phyloP scores from a whole-genome alignment of 768 basidiomycete genomes.

The Vararia minispora region DNA sequence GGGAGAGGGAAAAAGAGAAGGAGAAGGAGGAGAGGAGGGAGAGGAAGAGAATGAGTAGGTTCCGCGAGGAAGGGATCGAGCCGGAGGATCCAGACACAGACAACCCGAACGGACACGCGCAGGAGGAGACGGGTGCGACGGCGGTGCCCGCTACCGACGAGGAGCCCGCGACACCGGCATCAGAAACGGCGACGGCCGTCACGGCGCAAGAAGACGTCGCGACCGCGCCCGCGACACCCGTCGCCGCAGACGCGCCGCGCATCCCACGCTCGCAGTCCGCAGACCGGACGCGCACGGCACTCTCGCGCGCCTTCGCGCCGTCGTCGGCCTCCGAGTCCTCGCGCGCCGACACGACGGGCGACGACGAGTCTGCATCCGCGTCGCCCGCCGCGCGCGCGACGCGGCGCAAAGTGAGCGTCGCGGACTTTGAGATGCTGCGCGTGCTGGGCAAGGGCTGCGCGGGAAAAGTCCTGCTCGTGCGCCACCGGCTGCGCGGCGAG shows the following conservation, averaged over 20 bases:
- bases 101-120: slow-evolving; percentile 6
- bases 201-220: slow-evolving; percentile 14
- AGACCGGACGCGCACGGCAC: slow-evolving; percentile 50
- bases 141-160: slow-evolving; percentile 11
- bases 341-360: slow-evolving; percentile 8
- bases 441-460: slow-evolving; percentile 97
- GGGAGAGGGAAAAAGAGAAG: slow-evolving; percentile 3
- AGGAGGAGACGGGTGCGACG: slow-evolving; percentile 2
- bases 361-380: slow-evolving; percentile 41
- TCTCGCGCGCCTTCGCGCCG: slow-evolving; percentile 48
- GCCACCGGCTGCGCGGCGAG: slow-evolving; percentile 58
- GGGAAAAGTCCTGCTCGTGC: slow-evolving; percentile 89
- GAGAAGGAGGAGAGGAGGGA: slow-evolving; percentile 6
- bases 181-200: slow-evolving; percentile 1
- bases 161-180: not conserved
- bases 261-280: slow-evolving; percentile 75
- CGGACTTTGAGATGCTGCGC: slow-evolving; percentile 96
- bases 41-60: slow-evolving; percentile 3
- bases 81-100: slow-evolving; percentile 14
- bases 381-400: slow-evolving; percentile 34
- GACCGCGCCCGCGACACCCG: slow-evolving; percentile 15
- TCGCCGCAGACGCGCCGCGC: slow-evolving; percentile 24
- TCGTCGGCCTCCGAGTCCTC: slow-evolving; percentile 30
- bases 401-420: slow-evolving; percentile 63
- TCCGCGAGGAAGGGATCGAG: slow-evolving; percentile 17